Conservation (phyloP, 768 basidiomycete genomes). For the Tricholoma matsutake region DNA sequence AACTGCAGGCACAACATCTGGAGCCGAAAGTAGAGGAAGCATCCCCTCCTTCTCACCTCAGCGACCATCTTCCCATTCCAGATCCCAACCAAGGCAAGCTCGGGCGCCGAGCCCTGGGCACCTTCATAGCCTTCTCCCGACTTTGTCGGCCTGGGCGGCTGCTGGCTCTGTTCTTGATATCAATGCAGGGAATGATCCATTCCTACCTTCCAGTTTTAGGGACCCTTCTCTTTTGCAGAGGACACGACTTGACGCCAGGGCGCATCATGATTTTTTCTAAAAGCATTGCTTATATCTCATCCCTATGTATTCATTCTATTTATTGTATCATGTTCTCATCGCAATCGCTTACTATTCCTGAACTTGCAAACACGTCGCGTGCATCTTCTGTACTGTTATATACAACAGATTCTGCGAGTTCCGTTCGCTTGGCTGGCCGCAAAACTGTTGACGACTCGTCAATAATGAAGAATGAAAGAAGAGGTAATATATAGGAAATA, state of each 20-base stretch:
- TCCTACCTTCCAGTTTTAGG: conserved; percentile 32
- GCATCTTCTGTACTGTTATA: no score
- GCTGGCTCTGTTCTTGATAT: conserved; percentile 24
- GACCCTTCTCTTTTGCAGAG: conserved; percentile 29
- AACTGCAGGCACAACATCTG: conserved; percentile 14
- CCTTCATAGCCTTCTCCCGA: conserved; percentile 18
- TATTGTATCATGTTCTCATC: neutral
- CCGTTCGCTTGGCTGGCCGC: no score
- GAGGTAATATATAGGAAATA: no score
- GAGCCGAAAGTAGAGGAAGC: conserved; percentile 4
- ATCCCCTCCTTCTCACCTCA: conserved; percentile 16
- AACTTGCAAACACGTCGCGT: no score
- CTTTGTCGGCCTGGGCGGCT: conserved; percentile 29
- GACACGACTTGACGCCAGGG: neutral
- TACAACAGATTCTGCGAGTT: no score
- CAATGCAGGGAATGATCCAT: conserved; percentile 23
- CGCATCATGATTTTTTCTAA: conserved; percentile 24
- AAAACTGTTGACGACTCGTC: no score
- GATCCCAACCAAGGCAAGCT: conserved; percentile 9
- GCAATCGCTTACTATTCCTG: neutral
- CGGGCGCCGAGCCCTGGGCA: conserved; percentile 11
- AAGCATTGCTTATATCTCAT: no score
- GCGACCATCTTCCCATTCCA: conserved; percentile 5
- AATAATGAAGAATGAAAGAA: no score
- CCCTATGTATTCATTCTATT: neutral